Evolutionary conservation across 1,284 basidiomycete species (phyloP).

Genomic region (Puccinia polysora): DNA sequence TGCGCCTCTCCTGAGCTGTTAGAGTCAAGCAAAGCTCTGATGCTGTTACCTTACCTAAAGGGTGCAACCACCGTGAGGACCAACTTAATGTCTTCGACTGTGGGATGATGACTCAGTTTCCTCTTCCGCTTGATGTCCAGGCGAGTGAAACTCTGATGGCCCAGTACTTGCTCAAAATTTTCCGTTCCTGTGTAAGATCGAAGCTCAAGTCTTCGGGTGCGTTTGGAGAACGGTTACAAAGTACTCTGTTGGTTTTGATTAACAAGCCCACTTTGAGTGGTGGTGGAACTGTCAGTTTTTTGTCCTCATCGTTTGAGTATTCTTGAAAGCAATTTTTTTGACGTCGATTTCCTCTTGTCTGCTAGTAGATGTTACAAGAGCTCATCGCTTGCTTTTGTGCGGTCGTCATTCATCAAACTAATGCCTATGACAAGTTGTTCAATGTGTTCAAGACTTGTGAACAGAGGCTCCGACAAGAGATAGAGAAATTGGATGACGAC

Average conservation of each 20-base stretch:
- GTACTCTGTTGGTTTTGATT: conserved; percentile 76
- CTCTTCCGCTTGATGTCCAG: conserved; percentile 55
- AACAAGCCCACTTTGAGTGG: conserved; percentile 68
- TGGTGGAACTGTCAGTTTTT: conserved; percentile 44
- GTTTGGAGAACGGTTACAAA: conserved; percentile 77
- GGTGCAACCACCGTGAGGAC: conserved; percentile 65
- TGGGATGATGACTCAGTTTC: neutral
- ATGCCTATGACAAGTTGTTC: conserved; percentile 71
- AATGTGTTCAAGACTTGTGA: conserved; percentile 76
- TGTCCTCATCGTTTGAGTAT: neutral
- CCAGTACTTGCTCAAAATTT: conserved; percentile 80
- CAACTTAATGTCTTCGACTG: neutral
- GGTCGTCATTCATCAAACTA: conserved; percentile 75
- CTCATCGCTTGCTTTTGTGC: conserved; percentile 84
- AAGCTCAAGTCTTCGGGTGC: conserved; percentile 74
- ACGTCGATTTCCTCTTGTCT: conserved; percentile 7
- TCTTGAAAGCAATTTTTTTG: neutral
- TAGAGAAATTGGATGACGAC: neutral
- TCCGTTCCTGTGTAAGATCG: conserved; percentile 72
- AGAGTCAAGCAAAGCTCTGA: conserved; percentile 72
- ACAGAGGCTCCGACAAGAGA: conserved; percentile 56
- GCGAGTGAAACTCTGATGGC: conserved; percentile 72
- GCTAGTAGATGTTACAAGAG: conserved; percentile 70
- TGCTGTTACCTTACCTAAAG: conserved; percentile 79
- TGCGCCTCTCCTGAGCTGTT: conserved; percentile 73